These are phyloP conservation scores for Allium cepa DNA, from an alignment of 106 monocot species.

Conservation along the genomic window DNA sequence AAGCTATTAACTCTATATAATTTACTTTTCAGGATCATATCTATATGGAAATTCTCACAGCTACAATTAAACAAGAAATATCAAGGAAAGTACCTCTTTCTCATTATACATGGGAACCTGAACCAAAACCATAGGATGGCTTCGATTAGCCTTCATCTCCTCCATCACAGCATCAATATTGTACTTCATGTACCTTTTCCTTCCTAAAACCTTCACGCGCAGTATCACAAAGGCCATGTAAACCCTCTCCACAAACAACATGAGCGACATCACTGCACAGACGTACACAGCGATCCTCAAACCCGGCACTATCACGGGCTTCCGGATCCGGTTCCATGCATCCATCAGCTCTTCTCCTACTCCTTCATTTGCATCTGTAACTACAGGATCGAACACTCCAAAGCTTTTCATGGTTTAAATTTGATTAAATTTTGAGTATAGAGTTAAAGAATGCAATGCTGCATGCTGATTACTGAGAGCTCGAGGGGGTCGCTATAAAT, in stretches of 20 bases:
- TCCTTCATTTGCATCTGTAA: neutral
- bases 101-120: constrained; percentile 69
- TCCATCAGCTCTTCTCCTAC: neutral
- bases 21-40: neutral
- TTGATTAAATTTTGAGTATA: neutral
- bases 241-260: constrained; percentile 48
- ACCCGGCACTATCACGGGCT: constrained; percentile 3
- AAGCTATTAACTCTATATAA: neutral
- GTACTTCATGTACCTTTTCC: constrained; percentile 40
- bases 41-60: neutral
- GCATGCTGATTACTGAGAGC: neutral
- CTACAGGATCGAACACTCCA: neutral
- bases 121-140: constrained; percentile 42
- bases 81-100: constrained; percentile 34
- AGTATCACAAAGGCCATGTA: constrained; percentile 55
- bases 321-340: neutral
- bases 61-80: neutral
- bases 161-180: constrained; percentile 24
- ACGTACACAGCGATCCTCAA: neutral
- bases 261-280: constrained; percentile 27
- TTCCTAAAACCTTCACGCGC: constrained; percentile 30
- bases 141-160: constrained; percentile 21
- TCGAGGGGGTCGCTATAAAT: neutral
- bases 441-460: neutral
- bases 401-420: neutral